Base-by-base conservation (phyloP, 352 stramenopile species). In the Sclerospora graminicola region DNA sequence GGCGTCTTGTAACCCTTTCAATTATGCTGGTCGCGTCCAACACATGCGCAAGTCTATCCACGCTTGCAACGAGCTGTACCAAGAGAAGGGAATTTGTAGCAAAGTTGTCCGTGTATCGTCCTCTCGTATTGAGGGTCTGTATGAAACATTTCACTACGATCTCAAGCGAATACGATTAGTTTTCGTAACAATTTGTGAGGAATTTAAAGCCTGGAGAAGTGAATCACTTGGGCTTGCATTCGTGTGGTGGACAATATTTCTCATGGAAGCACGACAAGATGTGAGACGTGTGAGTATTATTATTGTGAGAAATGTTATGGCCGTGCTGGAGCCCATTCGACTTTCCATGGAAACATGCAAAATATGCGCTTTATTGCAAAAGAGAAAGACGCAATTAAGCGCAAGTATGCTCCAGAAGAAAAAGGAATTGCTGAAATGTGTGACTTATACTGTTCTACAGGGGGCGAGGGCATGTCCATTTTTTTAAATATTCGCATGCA, bases 381-480 rank as follows among this genome's bases (percentile, higher is more conserved):
- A 5, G n/a, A 33, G 32, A 4, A 36, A 4, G 21, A 39, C 11
- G 31, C 41, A 2, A 53, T 75, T 10, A 20, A 43, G 13, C n/a
- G 27, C 13, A 58, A 58, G 32, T 75, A 70, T 35, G 28, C 29
- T 4, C 24, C 39, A 21, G 66, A 63, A 8, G 66, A 79, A 20
- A 53, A 48, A 9, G 66, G 53, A 2, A 48, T 68, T 10, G 57
- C 66, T 10, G 66, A 79, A 54, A 79, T 75, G 60, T 79, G 66
- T 45, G 65, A 62, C 15, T 51, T 75, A 41, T 66, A 69, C 28
- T 79, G 60, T 11, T 69, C 60, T 30, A 58, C 45, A 6, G 62
- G 49, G 66, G 66, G 21, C 53, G 63, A 29, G 63, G 60, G 1
- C 66, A 79, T 23, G 57, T 66, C 36, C 66, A 79, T 37, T 75